Evolutionary conservation across 2,329 filamentous ascomycete genomes (phyloP), one percentile per base, ranked within the genome.

Genomic region (Phialophora macrospora): DNA sequence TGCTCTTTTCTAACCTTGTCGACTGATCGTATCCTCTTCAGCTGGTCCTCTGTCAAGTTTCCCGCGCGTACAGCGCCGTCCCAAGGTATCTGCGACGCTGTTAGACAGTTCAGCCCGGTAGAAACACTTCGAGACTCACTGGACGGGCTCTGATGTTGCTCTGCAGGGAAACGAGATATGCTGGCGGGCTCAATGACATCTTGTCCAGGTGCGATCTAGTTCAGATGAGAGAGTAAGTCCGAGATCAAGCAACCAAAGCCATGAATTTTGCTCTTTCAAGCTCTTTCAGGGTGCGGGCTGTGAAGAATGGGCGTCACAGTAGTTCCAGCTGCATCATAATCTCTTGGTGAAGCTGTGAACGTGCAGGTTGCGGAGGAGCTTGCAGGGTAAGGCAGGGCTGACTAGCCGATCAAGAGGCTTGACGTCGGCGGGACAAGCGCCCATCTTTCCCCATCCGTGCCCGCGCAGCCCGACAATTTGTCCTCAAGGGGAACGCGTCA

Each of bases 141-240:
- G 93, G 93, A 72, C 95, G 88, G 76, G 92, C 90, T 76, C 95
- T 92, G 78, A 98, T 97, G 84, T 98, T 98, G 87, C 92, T 96
- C 83, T 97, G 93, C 73, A 97, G 86, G 72, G 92, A 94, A 76
- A 88, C 85, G 71, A 91, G 86, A 80, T 97, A 97, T 66, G 91
- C 91, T 66, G 93, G 93, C 73, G 92, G 90, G 20, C 65, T 68
- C 79, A 96, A 87, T 77, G 93, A 94, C 93, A 97, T 97, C 46
- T 58, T 68, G 66, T 22, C 34, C 20, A 54, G 30, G 6, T 38
- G 58, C 38, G 30, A n/a, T 14, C 4, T n/a, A 12, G 34, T 30
- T 30, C 52, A 20, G 28, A 34, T 11, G 2, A 5, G 52, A 55
- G 60, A 54, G 12, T 54, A 26, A 34, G 24, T 22, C 55, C 26